Conservation (phyloP, 192 early-diverging fungal genomes). For the Backusella tarrabulga region DNA sequence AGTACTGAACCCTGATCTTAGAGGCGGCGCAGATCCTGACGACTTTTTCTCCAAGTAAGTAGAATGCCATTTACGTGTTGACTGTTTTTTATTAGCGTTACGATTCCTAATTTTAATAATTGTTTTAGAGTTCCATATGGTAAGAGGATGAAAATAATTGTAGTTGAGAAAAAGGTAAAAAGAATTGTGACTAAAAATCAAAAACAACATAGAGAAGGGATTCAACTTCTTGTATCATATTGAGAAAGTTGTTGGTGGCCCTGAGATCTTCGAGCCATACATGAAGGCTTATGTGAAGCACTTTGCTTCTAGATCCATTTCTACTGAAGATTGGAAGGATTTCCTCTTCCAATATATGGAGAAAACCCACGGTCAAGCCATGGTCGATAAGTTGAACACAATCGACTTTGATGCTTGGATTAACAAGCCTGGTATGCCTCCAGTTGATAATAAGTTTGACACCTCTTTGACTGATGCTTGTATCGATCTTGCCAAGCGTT, state of each 20-base stretch:
- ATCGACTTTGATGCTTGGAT: conserved; percentile 96
- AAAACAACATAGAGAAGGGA: conserved; percentile 79
- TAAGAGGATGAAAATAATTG: conserved; percentile 30
- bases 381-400: conserved; percentile 66
- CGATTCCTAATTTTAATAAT: neutral
- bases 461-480: conserved; percentile 79
- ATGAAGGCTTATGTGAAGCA: conserved; percentile 76
- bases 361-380: conserved; percentile 57
- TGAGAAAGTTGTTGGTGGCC: conserved; percentile 84
- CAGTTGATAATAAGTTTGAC: conserved; percentile 83
- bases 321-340: conserved; percentile 84
- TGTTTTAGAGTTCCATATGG: conserved; percentile 71
- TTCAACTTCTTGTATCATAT: conserved; percentile 93
- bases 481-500: conserved; percentile 74
- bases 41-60: conserved; percentile 63
- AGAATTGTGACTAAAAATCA: conserved; percentile 4
- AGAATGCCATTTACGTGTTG: neutral
- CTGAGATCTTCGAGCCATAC: conserved; percentile 83
- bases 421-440: conserved; percentile 85
- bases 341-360: conserved; percentile 81
- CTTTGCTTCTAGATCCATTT: conserved; percentile 88
- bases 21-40: conserved; percentile 76
- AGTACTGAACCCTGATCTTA: conserved; percentile 70
- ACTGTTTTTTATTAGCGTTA: neutral
- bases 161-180: neutral